Evolutionary conservation across 306 rosid genomes (phyloP), one percentile per base, ranked within the genome.

Genomic region (Trichosanthes cucumerina): DNA sequence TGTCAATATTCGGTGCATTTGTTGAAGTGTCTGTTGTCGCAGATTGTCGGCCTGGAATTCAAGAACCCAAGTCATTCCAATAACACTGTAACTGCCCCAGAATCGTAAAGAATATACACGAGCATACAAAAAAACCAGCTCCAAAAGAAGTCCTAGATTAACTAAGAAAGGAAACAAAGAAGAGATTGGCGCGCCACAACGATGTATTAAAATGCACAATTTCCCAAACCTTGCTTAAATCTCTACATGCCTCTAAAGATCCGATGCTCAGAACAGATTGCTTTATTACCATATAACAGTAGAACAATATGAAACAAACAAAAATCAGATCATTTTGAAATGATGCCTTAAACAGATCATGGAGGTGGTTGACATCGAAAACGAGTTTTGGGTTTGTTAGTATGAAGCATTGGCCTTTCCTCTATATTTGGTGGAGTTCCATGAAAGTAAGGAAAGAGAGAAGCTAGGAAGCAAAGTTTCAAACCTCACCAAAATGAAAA

Each of bases 1-100:
- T 60, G 99, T 92, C 90, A 95, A 77, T 79, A 95, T 95, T 0
- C 97, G 96, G 82, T 88, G 95, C 99, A 95, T 89, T 86, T 95
- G 99, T 83, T 92, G 99, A 54, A 95, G 89, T 23, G 97, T 95
- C 58, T 95, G 97, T 87, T 92, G 97, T 84, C 99, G 92, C 75
- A 95, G 87, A 84, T 95, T 92, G 84, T 95, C 99, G 54, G 99
- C 99, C 99, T 95, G 85, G 36, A 26, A 71, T 71, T 71, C 8
- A 11, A 66, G 53, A 44, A 44, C 34, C 10, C 33, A 69, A 41
- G 31, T 23, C 18, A 38, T 39, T 68, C 21, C 4, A 21, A 39
- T 39, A 33, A 34, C 9, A 64, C 46, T n/a, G 9, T 23, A 68
- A 68, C 6, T 3, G 73, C 72, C 34, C 46, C 46, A 43, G 21